phyloP scores from a whole-genome alignment of 1,284 basidiomycete genomes.

The Golubevia sp. region DNA sequence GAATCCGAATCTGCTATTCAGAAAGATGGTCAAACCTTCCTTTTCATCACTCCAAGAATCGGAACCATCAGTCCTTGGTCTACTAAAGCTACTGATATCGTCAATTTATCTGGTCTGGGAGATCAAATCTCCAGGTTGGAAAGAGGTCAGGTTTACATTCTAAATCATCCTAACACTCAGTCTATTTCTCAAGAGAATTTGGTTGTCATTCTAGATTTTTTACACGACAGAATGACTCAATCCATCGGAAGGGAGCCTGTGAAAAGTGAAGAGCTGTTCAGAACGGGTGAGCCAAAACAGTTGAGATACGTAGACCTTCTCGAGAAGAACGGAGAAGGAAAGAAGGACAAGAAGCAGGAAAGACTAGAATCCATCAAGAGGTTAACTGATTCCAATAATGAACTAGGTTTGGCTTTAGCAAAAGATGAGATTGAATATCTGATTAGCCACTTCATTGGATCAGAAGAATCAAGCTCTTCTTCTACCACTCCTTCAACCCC shows the following conservation, averaged over 20 bases:
- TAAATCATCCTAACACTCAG: not conserved
- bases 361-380: constrained; percentile 33
- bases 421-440: constrained; percentile 91
- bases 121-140: constrained; percentile 6
- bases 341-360: constrained; percentile 45
- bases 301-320: constrained; percentile 72
- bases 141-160: too few species aligned
- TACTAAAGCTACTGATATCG: constrained; percentile 93
- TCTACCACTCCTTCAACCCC: constrained; percentile 65
- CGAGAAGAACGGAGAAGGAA: constrained; percentile 34
- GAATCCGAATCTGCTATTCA: constrained; percentile 3
- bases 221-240: constrained; percentile 93
- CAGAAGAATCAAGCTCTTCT: constrained; percentile 64
- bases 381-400: constrained; percentile 78
- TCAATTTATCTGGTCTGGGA: constrained; percentile 9
- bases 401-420: constrained; percentile 87
- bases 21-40: constrained; percentile 64
- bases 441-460: constrained; percentile 78
- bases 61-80: constrained; percentile 87
- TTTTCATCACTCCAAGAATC: constrained; percentile 49
- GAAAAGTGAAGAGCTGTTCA: constrained; percentile 72
- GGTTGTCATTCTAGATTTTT: constrained; percentile 17
- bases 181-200: not conserved
- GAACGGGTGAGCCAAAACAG: constrained; percentile 71
- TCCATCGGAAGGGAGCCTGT: constrained; percentile 70